Evolutionary conservation across 352 stramenopile species (phyloP).

Genomic region (Phytophthora hibernalis): DNA sequence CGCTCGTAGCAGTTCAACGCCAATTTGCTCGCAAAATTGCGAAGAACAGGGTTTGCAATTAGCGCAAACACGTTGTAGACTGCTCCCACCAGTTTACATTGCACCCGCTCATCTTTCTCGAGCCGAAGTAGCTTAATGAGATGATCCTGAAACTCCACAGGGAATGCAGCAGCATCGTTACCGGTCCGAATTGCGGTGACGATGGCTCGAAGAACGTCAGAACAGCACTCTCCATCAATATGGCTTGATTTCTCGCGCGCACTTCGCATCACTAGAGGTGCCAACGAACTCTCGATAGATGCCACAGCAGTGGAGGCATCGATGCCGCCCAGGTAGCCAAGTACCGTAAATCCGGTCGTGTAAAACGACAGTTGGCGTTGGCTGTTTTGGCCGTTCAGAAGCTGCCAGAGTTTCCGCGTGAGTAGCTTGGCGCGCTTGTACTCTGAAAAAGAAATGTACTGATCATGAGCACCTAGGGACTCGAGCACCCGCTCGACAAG

Average conservation of each 20-base stretch:
- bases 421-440: slow-evolving; percentile 53
- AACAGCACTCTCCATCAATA: slow-evolving; percentile 1
- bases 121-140: slow-evolving; percentile 29
- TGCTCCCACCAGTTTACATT: slow-evolving; percentile 25
- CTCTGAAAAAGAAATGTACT: slow-evolving; percentile 33
- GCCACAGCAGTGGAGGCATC: slow-evolving; percentile 25
- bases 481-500: slow-evolving; percentile 44
- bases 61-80: slow-evolving; percentile 45
- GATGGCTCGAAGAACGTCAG: slow-evolving; percentile 33
- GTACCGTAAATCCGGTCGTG: slow-evolving; percentile 44
- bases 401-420: slow-evolving; percentile 47
- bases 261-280: slow-evolving; percentile 43
- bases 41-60: slow-evolving; percentile 27
- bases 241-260: slow-evolving; percentile 1
- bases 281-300: slow-evolving; percentile 34
- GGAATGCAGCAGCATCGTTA: slow-evolving; percentile 27
- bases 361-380: slow-evolving; percentile 35
- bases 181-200: slow-evolving; percentile 26
- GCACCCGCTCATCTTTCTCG: slow-evolving; percentile 26
- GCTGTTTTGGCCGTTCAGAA: slow-evolving; percentile 33
- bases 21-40: slow-evolving; percentile 22
- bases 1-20: slow-evolving; percentile 28
- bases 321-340: slow-evolving; percentile 40
- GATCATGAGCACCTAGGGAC: slow-evolving; percentile 27
- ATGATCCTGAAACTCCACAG: slow-evolving; percentile 30